A percentile compares a stretch with the other conserved stretches of the same genome.
Evolutionary conservation across 2,329 filamentous ascomycete species (phyloP).

Genomic region (Fusarium neocosmosporiellum): DNA sequence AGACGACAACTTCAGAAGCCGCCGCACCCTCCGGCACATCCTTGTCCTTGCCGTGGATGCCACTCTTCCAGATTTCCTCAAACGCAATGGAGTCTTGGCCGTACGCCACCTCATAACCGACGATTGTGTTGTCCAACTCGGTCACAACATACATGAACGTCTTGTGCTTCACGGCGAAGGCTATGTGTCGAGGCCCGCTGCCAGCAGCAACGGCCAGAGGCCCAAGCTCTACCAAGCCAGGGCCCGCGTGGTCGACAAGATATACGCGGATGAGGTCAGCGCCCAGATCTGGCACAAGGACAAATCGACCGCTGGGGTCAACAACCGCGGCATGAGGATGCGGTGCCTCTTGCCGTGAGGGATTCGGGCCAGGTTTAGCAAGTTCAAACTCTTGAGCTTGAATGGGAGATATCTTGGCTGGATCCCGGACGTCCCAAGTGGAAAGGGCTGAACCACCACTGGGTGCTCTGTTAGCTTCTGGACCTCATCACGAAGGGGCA

Average conservation of each 20-base stretch:
- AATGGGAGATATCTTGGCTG: slow-evolving; percentile 49
- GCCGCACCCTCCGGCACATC: slow-evolving; percentile 55
- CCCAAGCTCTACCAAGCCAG: slow-evolving; percentile 52
- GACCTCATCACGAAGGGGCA: background rate
- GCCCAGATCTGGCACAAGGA: slow-evolving; percentile 75
- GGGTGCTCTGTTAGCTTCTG: slow-evolving; percentile 14
- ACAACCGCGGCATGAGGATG: slow-evolving; percentile 74
- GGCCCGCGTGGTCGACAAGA: slow-evolving; percentile 56
- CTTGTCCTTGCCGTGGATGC: slow-evolving; percentile 58
- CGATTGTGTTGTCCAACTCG: slow-evolving; percentile 69
- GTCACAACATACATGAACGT: slow-evolving; percentile 70
- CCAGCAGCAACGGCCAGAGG: slow-evolving; percentile 60
- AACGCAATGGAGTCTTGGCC: slow-evolving; percentile 56
- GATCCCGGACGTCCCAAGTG: slow-evolving; percentile 57
- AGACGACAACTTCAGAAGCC: slow-evolving; percentile 68
- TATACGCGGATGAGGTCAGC: slow-evolving; percentile 71
- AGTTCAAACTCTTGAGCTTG: slow-evolving; percentile 55
- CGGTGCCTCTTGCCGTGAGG: slow-evolving; percentile 64
- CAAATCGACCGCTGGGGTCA: slow-evolving; percentile 72
- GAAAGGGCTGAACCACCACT: slow-evolving; percentile 57
- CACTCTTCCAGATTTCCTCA: slow-evolving; percentile 58
- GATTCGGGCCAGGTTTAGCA: slow-evolving; percentile 50
- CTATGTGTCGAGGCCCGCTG: slow-evolving; percentile 72
- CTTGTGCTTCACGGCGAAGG: slow-evolving; percentile 62
- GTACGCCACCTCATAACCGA: slow-evolving; percentile 68